Base-by-base conservation (phyloP, 768 basidiomycete genomes). In the Collybia nuda region DNA sequence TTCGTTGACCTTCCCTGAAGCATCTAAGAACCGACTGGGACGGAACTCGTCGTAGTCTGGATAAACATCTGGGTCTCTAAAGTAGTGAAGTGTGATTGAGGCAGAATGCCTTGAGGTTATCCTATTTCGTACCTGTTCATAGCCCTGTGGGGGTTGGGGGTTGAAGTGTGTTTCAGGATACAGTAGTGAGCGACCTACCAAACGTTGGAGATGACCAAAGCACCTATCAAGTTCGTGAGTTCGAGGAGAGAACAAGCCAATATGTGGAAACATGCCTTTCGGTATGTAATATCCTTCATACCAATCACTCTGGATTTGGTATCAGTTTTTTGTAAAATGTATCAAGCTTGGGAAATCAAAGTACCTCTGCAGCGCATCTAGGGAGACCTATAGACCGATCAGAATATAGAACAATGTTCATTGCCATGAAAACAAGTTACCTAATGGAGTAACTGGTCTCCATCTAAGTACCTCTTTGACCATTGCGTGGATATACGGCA, bases 401-500 rank as follows among this genome's bases (percentile, higher is more conserved):
- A 23, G 37, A 37, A 7, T 6, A 11, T 47, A 12, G 8, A 36
- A 6, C 3, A 32, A 32, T 14, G 18, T 5, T n/a, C 19, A 36
- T 37, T 9, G 21, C 14, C 9, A 22, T 17, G 3, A 1, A 35
- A 19, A 21, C 5, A 22, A 22, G 24, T 35, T 23, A 47, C 46
- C 46, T 21, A 48, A 15, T 1, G 47, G 47, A 17, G 18, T 37
- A 39, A 23, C 47, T 2, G 47, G 47, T 21, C 47, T 39, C 47
- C 47, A 48, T 7, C 47, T 35, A 6, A 48, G 47, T 38, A 48
- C 19, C 17, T 48, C 47, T 17, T 48, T 48, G 36, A 48, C 37
- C 11, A 48, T 6, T 5, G 47, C 47, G 14, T 26, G 47, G 19
- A 48, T 12, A 26, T 48, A 48, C 19, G 47, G 47, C 22, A 48